Evolutionary conservation across 257 asterid genomes (phyloP), one percentile per base, ranked within the genome.

Genomic region (Penstemon barbatus): DNA sequence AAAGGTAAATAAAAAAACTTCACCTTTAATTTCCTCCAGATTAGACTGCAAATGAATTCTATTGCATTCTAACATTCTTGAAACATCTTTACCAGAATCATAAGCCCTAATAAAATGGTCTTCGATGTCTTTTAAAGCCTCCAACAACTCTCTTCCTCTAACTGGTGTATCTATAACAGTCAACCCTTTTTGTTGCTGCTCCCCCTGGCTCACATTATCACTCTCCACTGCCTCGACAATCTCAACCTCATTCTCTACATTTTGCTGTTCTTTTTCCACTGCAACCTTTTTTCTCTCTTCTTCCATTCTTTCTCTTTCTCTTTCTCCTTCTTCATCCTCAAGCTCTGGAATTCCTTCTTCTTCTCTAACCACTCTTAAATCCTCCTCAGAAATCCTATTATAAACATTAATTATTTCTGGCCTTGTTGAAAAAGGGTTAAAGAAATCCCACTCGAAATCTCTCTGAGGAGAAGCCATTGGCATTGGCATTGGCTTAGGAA

Each of bases 391-490:
- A 52, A 87, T 84, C 48, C 87, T 79, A 59, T 75, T 85, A 39
- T 81, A 85, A 25, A 78, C 92, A 71, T 68, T 86, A 55, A 83
- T 25, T 0, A 80, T 72, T 59, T 92, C 98, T 12, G 90, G 84
- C 66, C 95, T 79, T 8, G 78, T 48, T 12, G 56, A 53, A 63
- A 88, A 93, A 68, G 99, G 99, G 80, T 90, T 88, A 25, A 90
- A 93, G 67, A 93, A 93, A 81, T 93, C 99, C 99, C 97, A 93
- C 40, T 92, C 99, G 78, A 81, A 88, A 77, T 85, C 95, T 74
- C 81, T 78, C 70, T 84, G 89, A 4, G 96, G 88, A 3, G 96
- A 83, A 33, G 83, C 78, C 86, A 76, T 38, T 50, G 85, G 77
- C 86, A 76, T 38, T 50, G 85, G 77, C 86, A 76, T 38, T 50